Evolutionary conservation across 768 basidiomycete species (phyloP).

Genomic region (Pisolithus marmoratus): DNA sequence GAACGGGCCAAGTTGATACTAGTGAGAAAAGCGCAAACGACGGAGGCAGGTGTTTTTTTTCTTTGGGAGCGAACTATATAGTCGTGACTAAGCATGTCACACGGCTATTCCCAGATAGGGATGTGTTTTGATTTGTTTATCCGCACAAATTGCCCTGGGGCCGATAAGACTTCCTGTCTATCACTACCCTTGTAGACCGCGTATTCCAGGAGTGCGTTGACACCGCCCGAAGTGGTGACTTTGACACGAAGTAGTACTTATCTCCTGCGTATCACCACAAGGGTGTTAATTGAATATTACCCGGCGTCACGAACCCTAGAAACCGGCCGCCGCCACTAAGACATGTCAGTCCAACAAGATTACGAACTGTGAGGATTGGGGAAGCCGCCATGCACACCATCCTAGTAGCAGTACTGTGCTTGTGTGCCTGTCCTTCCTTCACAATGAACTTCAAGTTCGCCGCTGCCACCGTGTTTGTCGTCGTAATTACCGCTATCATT

Average conservation of each 20-base stretch:
- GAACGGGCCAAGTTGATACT: neutral
- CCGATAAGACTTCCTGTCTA: neutral
- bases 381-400: neutral
- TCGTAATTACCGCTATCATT: conserved; percentile 40
- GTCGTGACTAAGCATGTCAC: conserved; percentile 20
- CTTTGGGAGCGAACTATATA: conserved; percentile 6
- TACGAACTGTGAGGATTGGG: too few relatives aligned
- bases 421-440: conserved; percentile 48
- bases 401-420: conserved; percentile 33
- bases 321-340: too few relatives aligned
- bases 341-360: too few relatives aligned
- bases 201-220: too few relatives aligned
- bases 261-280: too few relatives aligned
- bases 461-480: conserved; percentile 39
- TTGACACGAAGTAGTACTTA: too few relatives aligned
- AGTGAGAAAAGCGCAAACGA: too few relatives aligned
- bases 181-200: too few relatives aligned
- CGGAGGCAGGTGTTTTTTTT: too few relatives aligned
- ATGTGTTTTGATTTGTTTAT: conserved; percentile 15
- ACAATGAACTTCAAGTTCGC: conserved; percentile 49
- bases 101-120: conserved; percentile 10
- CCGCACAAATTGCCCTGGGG: neutral
- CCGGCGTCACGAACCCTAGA: too few relatives aligned
- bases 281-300: too few relatives aligned
- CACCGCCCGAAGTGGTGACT: too few relatives aligned